Evolutionary conservation across 2,329 filamentous ascomycete genomes (phyloP).

Genomic region (Colletotrichum sublineola): DNA sequence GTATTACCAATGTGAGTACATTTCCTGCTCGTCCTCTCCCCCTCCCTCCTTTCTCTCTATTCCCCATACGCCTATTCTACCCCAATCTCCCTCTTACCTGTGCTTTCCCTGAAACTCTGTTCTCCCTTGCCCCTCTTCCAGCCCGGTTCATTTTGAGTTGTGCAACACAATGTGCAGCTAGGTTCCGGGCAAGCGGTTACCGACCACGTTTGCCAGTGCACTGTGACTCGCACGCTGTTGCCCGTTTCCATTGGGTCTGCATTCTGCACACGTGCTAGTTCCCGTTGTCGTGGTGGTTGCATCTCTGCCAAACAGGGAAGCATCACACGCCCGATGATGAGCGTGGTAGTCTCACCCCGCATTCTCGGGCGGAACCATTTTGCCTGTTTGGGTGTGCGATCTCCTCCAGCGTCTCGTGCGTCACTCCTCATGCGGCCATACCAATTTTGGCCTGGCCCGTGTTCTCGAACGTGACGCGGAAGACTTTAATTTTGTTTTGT

Average conservation of each 20-base stretch:
- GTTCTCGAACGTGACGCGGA: not conserved
- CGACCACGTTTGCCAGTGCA: constrained; percentile 43
- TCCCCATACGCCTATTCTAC: too few relatives aligned
- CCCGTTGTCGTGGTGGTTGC: constrained; percentile 34
- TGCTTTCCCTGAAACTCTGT: not conserved
- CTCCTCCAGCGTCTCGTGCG: constrained; percentile 1
- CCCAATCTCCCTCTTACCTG: not conserved
- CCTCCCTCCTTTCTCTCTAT: too few relatives aligned
- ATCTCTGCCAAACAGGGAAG: constrained; percentile 30
- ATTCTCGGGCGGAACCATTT: constrained; percentile 11
- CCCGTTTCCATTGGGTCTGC: constrained; percentile 36
- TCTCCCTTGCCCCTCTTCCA: not conserved
- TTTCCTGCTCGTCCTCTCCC: not conserved
- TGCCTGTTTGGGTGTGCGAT: not conserved
- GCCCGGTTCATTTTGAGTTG: constrained; percentile 19
- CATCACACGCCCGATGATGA: constrained; percentile 39
- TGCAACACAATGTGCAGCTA: constrained; percentile 23
- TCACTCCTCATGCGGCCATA: constrained; percentile 6
- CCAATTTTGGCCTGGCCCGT: not conserved
- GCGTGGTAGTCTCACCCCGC: constrained; percentile 37
- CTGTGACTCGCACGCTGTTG: constrained; percentile 46
- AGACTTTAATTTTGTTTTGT: too few relatives aligned
- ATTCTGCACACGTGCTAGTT: constrained; percentile 41
- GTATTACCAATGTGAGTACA: constrained; percentile 71
- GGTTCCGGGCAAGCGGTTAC: constrained; percentile 17